A percentile compares a stretch with the other conserved stretches of the same genome.
Conservation (phyloP, 2,329 filamentous ascomycete species). For the Colletotrichum sp. region DNA sequence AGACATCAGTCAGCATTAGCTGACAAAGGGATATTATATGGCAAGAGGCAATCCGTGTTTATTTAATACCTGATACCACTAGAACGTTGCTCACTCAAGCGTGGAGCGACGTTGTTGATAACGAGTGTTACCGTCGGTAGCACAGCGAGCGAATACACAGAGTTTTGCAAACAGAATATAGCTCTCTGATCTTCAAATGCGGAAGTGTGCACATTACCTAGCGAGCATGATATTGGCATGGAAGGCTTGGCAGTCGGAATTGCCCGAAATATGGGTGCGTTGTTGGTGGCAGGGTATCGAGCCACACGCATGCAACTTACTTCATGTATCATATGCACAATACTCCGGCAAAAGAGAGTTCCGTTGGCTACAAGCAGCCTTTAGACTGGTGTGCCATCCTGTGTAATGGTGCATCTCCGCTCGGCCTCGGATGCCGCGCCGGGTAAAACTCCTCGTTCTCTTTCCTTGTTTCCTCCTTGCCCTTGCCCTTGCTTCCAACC, state of each 20-base stretch:
- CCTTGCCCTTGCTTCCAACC: not conserved
- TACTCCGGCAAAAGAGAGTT: too few relatives aligned
- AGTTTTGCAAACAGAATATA: not conserved
- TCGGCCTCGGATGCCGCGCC: rapidly evolving
- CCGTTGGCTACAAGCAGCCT: too few relatives aligned
- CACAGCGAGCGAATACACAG: not conserved
- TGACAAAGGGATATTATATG: not conserved
- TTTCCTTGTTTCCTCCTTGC: not conserved
- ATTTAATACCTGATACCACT: not conserved
- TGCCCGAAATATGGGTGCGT: too few relatives aligned
- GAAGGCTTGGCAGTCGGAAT: too few relatives aligned
- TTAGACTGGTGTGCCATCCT: not conserved
- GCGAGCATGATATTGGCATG: too few relatives aligned
- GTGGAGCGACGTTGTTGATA: not conserved
- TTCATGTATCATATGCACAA: too few relatives aligned
- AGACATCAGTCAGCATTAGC: not conserved
- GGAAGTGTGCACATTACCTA: too few relatives aligned
- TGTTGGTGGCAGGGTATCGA: too few relatives aligned
- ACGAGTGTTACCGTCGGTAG: not conserved
- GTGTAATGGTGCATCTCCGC: rapidly evolving
- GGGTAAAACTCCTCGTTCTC: rapidly evolving
- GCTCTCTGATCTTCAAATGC: too few relatives aligned
- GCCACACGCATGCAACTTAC: too few relatives aligned
- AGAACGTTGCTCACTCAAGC: not conserved
- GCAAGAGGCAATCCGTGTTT: not conserved